phyloP scores from a whole-genome alignment of 2,329 filamentous ascomycete species.

The Penicillium sp. region DNA sequence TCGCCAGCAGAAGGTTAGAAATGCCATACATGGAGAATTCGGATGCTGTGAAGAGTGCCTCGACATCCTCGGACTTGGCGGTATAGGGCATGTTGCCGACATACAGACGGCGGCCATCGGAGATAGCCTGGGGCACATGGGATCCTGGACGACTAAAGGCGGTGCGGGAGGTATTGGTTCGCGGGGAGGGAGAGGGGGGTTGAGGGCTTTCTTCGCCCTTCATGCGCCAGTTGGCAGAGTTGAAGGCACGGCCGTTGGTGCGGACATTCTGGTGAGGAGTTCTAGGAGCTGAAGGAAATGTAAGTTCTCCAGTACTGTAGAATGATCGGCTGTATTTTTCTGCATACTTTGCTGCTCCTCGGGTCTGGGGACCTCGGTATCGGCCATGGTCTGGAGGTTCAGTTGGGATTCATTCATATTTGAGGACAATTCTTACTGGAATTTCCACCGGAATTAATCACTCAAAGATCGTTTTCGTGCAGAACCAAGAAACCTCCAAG shows the following conservation, averaged over 20 bases:
- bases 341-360: slow-evolving; percentile 36
- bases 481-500: not conserved
- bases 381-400: slow-evolving; percentile 27
- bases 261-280: slow-evolving; percentile 34
- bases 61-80: slow-evolving; percentile 53
- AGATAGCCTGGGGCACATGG: slow-evolving; percentile 39
- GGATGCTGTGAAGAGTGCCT: slow-evolving; percentile 47
- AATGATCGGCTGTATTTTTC: slow-evolving; percentile 12
- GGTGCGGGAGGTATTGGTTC: slow-evolving; percentile 30
- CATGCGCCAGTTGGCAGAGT: slow-evolving; percentile 44
- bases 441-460: not conserved
- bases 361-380: slow-evolving; percentile 27
- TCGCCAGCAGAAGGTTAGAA: slow-evolving; percentile 1
- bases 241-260: slow-evolving; percentile 39
- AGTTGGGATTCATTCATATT: not conserved
- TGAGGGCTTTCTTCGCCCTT: slow-evolving; percentile 40
- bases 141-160: slow-evolving; percentile 32
- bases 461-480: not conserved
- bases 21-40: slow-evolving; percentile 36
- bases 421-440: not conserved
- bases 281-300: slow-evolving; percentile 29
- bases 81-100: slow-evolving; percentile 58
- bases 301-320: not conserved
- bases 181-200: slow-evolving; percentile 28
- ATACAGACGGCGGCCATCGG: slow-evolving; percentile 50